A percentile compares a stretch with the other conserved stretches of the same genome.
phyloP scores from a whole-genome alignment of 1,284 basidiomycete species.

The Pascua sp. region DNA sequence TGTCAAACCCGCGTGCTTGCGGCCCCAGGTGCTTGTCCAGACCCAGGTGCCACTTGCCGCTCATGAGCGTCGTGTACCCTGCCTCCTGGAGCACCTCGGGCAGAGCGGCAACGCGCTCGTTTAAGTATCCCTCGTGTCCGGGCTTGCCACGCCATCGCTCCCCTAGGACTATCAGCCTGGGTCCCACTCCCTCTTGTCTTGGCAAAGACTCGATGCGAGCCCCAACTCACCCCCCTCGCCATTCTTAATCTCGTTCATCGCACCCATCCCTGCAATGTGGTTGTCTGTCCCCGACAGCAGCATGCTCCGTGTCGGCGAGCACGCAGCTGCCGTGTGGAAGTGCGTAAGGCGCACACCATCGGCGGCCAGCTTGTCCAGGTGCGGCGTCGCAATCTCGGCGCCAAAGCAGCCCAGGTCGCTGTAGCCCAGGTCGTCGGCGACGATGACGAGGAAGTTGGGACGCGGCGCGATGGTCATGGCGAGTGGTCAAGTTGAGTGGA shows the following conservation, averaged over 20 bases:
- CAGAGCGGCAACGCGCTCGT: constrained; percentile 26
- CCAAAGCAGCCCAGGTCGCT: constrained; percentile 14
- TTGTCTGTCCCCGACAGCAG: constrained; percentile 11
- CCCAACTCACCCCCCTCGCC: neutral
- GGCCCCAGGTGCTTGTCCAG: constrained; percentile 27
- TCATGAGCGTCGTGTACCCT: constrained; percentile 17
- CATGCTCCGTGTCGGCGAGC: constrained; percentile 13
- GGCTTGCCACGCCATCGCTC: constrained; percentile 6
- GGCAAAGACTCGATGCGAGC: too few relatives aligned
- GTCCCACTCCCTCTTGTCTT: too few relatives aligned
- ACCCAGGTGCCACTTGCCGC: constrained; percentile 35
- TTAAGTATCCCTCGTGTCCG: constrained; percentile 7
- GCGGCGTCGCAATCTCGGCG: constrained; percentile 10
- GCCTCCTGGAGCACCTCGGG: constrained; percentile 29
- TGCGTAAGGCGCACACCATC: constrained; percentile 8
- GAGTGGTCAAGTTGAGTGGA: too few relatives aligned
- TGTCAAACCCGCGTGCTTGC: constrained; percentile 31
- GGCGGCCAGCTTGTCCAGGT: constrained; percentile 18
- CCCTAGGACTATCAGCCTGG: too few relatives aligned
- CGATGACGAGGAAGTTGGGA: constrained; percentile 20
- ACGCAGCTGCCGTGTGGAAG: constrained; percentile 18
- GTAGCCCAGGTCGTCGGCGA: constrained; percentile 27
- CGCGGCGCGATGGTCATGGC: too few relatives aligned
- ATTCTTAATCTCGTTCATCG: constrained; percentile 7
- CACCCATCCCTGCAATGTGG: constrained; percentile 9